Evolutionary conservation across 164 flowering plant genomes (phyloP), one percentile per base, ranked within the genome.

Genomic region (Cinnamomum chago): DNA sequence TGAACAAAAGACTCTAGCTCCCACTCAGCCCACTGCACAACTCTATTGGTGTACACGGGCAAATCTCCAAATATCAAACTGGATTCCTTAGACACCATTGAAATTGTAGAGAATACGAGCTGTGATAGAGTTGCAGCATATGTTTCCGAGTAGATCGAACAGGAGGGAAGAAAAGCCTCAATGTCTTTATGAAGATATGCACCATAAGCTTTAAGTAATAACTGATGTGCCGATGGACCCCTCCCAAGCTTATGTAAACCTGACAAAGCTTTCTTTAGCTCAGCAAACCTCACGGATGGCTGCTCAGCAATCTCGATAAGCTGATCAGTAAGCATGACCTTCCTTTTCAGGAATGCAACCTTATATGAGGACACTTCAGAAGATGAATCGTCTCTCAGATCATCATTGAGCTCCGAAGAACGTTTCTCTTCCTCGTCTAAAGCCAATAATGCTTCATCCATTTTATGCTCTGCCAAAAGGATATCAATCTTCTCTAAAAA

Each of bases 1-100:
- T 90, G 83, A 62, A 92, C 89, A 82, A 93, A 85, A 67, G 81
- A 93, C 83, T 95, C 98, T 71, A 93, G 83, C 78, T 90, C 89
- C 86, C 98, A 86, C 84, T 95, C 99, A 71, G 96, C 95, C 99
- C 99, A 95, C 65, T 91, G 98, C 82, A 91, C 92, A 76, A 91
- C 76, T 81, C 84, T 85, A 72, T 88, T 90, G 71, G 89, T 88
- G 76, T 89, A 93, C 66, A 81, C 73, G 62, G 97, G 92, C 84
- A 87, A 77, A 66, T 93, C 97, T 27, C 97, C 94, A 86, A 93
- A 93, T 72, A 89, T 79, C 28, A 58, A 76, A 74, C 73, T 78
- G 67, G 98, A 89, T 76, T 93, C 97, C 76, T 83, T 92, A 55
- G 86, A 80, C 6, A 89, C 79, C 72, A 82, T 27, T 69, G 90